A percentile compares a stretch with the other conserved stretches of the same genome.
Evolutionary conservation across 106 monocot species (phyloP).

Genomic region (Acorus calamus): DNA sequence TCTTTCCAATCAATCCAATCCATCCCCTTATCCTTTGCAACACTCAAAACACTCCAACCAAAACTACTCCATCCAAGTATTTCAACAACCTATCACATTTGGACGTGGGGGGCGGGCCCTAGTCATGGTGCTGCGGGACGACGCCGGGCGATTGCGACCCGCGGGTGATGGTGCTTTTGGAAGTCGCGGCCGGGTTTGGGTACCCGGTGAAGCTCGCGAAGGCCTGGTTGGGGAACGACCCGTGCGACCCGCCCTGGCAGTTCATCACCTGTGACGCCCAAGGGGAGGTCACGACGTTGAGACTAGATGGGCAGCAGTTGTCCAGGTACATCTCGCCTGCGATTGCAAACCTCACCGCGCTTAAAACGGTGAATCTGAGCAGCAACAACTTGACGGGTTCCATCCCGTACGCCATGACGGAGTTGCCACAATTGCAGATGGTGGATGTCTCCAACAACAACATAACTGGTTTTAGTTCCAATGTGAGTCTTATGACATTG

Average conservation of each 20-base stretch:
- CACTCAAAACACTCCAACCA: too few species aligned
- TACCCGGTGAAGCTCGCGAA: too few species aligned
- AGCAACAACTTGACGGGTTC: conserved; percentile 54
- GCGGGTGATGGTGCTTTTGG: too few species aligned
- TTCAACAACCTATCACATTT: too few species aligned
- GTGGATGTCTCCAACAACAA: conserved; percentile 65
- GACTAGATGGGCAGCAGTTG: conserved; percentile 40
- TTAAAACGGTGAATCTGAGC: conserved; percentile 35
- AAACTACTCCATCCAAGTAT: too few species aligned
- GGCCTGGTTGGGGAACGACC: too few species aligned
- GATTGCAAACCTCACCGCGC: conserved; percentile 38
- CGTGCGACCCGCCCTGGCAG: conserved; percentile 39
- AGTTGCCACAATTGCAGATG: conserved; percentile 27
- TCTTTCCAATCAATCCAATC: too few species aligned
- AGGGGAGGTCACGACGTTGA: conserved; percentile 35
- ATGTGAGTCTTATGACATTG: conserved; percentile 16
- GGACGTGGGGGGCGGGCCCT: conserved; percentile 24
- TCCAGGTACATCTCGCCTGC: conserved; percentile 45
- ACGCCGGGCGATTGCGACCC: too few species aligned
- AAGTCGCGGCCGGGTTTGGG: too few species aligned
- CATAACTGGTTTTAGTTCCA: conserved; percentile 43
- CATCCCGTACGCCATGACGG: conserved; percentile 43
- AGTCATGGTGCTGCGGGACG: too few species aligned
- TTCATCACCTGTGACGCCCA: conserved; percentile 43
- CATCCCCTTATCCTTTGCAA: too few species aligned